Conservation (phyloP, 2,329 filamentous ascomycete genomes). For the Hymenotorrendiella dingleyae region DNA sequence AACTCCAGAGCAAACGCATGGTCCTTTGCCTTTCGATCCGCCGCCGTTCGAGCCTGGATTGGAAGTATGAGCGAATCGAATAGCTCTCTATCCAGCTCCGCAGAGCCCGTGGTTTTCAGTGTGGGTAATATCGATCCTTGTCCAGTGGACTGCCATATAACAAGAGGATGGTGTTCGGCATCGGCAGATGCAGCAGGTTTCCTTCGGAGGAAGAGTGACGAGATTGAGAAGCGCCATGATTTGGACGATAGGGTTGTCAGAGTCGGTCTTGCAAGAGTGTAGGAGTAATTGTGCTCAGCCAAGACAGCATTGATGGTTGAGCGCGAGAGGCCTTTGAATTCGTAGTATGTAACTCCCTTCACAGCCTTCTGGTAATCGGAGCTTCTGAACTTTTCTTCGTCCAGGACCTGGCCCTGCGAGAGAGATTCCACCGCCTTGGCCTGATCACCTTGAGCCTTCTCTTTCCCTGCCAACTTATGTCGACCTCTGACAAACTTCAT, state of each 20-base stretch:
- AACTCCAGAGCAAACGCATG: slow-evolving; percentile 45
- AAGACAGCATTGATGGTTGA: slow-evolving; percentile 74
- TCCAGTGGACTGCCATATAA: slow-evolving; percentile 53
- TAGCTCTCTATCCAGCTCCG: slow-evolving; percentile 58
- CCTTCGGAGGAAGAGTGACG: slow-evolving; percentile 62
- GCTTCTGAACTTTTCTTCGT: slow-evolving; percentile 62
- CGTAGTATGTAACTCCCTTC: slow-evolving; percentile 60
- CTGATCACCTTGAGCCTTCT: slow-evolving; percentile 30
- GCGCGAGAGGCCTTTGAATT: slow-evolving; percentile 69
- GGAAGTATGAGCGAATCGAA: slow-evolving; percentile 52
- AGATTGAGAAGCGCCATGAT: slow-evolving; percentile 72
- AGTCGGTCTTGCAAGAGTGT: slow-evolving; percentile 63
- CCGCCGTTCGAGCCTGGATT: slow-evolving; percentile 39
- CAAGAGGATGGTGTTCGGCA: slow-evolving; percentile 55
- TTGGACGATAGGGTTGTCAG: slow-evolving; percentile 63
- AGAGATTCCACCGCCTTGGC: slow-evolving; percentile 4
- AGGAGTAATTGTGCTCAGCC: slow-evolving; percentile 75
- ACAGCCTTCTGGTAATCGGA: slow-evolving; percentile 63
- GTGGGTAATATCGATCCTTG: slow-evolving; percentile 53
- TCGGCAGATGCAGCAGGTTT: slow-evolving; percentile 49
- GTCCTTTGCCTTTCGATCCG: slow-evolving; percentile 45
- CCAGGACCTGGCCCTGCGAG: slow-evolving; percentile 38
- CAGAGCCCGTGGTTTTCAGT: slow-evolving; percentile 59
- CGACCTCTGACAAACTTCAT: slow-evolving; percentile 66
- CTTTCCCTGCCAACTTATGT: slow-evolving; percentile 42